Evolutionary conservation across 257 asterid genomes (phyloP).

Genomic region (Echium plantagineum): DNA sequence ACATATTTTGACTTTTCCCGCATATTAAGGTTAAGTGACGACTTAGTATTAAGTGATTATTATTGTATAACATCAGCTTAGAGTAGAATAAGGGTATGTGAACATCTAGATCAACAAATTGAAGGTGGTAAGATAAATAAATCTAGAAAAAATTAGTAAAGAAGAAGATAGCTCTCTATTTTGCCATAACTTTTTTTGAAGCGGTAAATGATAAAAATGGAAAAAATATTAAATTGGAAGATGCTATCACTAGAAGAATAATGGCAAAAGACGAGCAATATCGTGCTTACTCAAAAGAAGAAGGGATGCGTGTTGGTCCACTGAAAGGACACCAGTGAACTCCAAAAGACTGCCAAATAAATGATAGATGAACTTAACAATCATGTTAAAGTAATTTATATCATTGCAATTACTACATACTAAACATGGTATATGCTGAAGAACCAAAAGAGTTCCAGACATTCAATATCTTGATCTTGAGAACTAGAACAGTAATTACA

Average conservation of each 20-base stretch:
- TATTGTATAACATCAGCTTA: no score
- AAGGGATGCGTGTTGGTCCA: conserved; percentile 59
- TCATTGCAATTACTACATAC: background rate
- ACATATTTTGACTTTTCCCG: background rate
- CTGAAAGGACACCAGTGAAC: conserved; percentile 91
- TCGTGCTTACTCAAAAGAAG: conserved; percentile 67
- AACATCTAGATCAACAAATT: background rate
- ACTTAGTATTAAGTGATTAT: no score
- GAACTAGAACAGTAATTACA: no score
- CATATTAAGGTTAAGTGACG: no score
- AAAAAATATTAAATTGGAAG: conserved; percentile 1
- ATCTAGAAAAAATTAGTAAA: no score
- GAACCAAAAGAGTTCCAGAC: no score
- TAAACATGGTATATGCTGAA: no score
- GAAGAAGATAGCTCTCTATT: no score
- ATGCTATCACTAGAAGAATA: background rate
- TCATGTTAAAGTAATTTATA: background rate
- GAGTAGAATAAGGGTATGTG: background rate
- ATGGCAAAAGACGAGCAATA: background rate
- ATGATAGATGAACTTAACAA: conserved; percentile 1
- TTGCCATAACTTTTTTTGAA: background rate
- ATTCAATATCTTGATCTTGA: no score
- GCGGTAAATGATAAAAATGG: background rate
- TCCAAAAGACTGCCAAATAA: conserved; percentile 71
- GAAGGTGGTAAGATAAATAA: background rate